Conservation (phyloP, 306 rosid species). For the Hylodesmum podocarpum region DNA sequence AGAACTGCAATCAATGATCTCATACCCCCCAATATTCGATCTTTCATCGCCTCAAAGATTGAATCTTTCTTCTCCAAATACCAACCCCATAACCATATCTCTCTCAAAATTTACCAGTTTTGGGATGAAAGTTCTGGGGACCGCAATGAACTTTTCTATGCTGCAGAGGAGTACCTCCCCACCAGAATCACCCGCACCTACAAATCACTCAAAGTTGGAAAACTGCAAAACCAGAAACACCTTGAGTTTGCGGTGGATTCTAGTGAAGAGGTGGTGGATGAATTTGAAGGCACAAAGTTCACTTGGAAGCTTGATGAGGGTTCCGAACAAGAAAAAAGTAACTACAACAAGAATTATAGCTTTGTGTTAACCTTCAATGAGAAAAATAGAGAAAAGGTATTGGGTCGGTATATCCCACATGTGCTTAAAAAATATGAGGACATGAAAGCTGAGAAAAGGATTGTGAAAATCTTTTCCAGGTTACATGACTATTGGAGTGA, state of each 20-base stretch:
- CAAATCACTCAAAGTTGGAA: conserved; percentile 35
- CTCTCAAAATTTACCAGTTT: background rate
- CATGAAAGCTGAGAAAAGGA: conserved; percentile 19
- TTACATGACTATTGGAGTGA: background rate
- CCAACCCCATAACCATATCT: background rate
- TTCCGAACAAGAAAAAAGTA: background rate
- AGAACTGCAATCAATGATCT: conserved; percentile 29
- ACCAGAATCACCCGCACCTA: background rate
- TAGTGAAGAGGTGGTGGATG: conserved; percentile 26
- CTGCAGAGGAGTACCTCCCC: conserved; percentile 34
- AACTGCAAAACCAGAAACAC: background rate
- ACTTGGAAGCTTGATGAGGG: conserved; percentile 24
- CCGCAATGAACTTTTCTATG: conserved; percentile 24
- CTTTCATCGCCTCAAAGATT: background rate
- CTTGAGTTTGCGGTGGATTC: conserved; percentile 9
- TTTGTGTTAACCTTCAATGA: conserved; percentile 29
- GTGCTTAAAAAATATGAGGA: background rate
- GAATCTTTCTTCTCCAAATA: background rate
- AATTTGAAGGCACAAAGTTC: conserved; percentile 32
- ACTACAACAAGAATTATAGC: no score
- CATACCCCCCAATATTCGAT: background rate
- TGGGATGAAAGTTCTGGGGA: background rate
- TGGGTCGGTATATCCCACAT: conserved; percentile 26
- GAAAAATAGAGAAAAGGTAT: conserved; percentile 22
- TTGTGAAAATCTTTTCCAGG: background rate